A percentile compares a stretch with the other conserved stretches of the same genome.
phyloP scores from a whole-genome alignment of 2,329 filamentous ascomycete genomes.

The Cadophora sp. region DNA sequence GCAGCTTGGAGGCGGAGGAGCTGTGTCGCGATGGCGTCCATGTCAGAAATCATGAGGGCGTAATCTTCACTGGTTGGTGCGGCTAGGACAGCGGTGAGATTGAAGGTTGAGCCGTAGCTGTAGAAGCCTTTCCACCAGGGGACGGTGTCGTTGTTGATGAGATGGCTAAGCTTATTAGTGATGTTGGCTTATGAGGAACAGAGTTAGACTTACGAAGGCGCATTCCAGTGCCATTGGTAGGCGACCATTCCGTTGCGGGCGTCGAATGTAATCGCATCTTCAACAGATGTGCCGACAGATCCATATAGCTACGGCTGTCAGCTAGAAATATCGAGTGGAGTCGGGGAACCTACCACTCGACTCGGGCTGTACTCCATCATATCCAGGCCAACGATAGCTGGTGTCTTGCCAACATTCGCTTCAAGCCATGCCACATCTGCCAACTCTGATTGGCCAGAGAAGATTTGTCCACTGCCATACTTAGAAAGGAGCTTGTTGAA shows the following conservation, averaged over 20 bases:
- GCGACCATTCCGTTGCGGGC: conserved; percentile 54
- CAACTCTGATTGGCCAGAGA: conserved; percentile 56
- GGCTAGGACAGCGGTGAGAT: conserved; percentile 50
- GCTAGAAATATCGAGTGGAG: not conserved
- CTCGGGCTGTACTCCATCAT: conserved; percentile 57
- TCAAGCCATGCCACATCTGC: conserved; percentile 51
- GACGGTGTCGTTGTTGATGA: conserved; percentile 51
- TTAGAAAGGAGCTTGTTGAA: conserved; percentile 26
- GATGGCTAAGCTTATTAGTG: conserved; percentile 39
- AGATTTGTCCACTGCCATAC: conserved; percentile 32
- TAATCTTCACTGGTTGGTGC: conserved; percentile 54
- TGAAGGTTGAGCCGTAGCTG: conserved; percentile 55
- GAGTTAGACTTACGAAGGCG: conserved; percentile 42
- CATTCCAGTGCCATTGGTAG: conserved; percentile 57
- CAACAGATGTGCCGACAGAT: conserved; percentile 49
- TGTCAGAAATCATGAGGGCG: conserved; percentile 53
- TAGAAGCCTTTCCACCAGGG: conserved; percentile 57
- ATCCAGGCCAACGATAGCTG: conserved; percentile 54
- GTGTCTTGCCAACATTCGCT: conserved; percentile 53
- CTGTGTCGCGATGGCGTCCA: conserved; percentile 55
- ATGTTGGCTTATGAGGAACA: conserved; percentile 13
- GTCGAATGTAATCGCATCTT: conserved; percentile 54
- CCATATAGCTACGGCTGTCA: conserved; percentile 40
- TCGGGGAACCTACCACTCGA: conserved; percentile 46
- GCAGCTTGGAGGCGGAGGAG: conserved; percentile 52